Conservation (phyloP, 805 yeast species). For the Pichia cabralensis region DNA sequence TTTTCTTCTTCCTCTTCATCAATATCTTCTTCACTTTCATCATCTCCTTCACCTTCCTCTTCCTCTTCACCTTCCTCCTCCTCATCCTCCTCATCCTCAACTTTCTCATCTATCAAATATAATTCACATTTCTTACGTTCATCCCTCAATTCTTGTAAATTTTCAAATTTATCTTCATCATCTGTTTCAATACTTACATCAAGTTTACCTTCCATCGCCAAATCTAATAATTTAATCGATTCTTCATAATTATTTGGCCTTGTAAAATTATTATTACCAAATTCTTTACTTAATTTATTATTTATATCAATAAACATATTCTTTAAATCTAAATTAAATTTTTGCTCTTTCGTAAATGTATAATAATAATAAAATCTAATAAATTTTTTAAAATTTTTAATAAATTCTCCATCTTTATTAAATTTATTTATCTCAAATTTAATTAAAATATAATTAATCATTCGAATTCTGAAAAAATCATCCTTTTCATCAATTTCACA, state of each 20-base stretch:
- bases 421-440: constrained; percentile 12
- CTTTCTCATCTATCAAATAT: constrained; percentile 1
- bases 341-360: constrained; percentile 46
- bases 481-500: constrained; percentile 50
- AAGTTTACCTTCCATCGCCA: too few species aligned
- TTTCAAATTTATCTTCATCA: constrained; percentile 15
- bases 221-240: too few species aligned
- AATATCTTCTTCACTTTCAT: constrained; percentile 13
- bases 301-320: constrained; percentile 39
- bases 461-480: constrained; percentile 62
- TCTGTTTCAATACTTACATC: too few species aligned
- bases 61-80: constrained; percentile 9
- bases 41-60: constrained; percentile 12
- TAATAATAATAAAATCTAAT: constrained; percentile 65
- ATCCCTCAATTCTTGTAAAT: constrained; percentile 12
- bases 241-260: constrained; percentile 39
- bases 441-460: constrained; percentile 37
- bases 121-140: neutral
- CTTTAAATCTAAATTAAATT: constrained; percentile 43
- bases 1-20: constrained; percentile 22
- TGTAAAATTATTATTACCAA: constrained; percentile 28
- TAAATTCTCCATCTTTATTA: constrained; percentile 12
- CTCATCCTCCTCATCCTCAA: neutral
- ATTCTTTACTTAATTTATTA: constrained; percentile 4
- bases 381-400: constrained; percentile 28